phyloP scores from a whole-genome alignment of 1,284 basidiomycete species.

The Tranzscheliella williamsii region DNA sequence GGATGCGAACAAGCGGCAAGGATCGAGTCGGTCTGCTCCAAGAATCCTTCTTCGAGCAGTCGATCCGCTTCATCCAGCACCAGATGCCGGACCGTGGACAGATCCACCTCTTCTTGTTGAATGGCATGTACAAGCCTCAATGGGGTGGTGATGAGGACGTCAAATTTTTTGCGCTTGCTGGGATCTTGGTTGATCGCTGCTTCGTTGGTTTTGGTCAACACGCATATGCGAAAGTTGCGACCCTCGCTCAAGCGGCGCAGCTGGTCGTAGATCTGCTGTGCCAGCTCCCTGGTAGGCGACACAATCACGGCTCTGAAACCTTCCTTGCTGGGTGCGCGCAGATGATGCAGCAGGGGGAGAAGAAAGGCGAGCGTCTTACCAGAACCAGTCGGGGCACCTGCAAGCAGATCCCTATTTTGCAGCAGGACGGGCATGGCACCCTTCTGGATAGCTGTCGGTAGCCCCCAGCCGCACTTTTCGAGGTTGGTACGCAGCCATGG shows the following conservation, averaged over 20 bases:
- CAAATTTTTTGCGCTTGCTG: constrained; percentile 39
- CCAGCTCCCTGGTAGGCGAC: constrained; percentile 56
- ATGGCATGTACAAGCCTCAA: constrained; percentile 56
- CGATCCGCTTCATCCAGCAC: constrained; percentile 59
- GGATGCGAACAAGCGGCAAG: constrained; percentile 77
- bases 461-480: constrained; percentile 37
- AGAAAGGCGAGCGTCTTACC: constrained; percentile 59
- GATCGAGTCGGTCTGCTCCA: constrained; percentile 85
- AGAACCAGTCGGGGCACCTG: constrained; percentile 56
- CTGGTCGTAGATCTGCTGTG: constrained; percentile 57
- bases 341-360: constrained; percentile 50
- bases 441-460: constrained; percentile 61
- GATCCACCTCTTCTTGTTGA: constrained; percentile 49
- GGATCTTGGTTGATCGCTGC: constrained; percentile 18
- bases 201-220: constrained; percentile 46
- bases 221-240: constrained; percentile 42
- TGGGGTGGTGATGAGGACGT: constrained; percentile 57
- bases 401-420: constrained; percentile 50
- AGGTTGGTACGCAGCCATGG: constrained; percentile 46
- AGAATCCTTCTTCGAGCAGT: constrained; percentile 83
- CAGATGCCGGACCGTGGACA: constrained; percentile 44
- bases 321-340: constrained; percentile 29
- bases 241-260: constrained; percentile 35
- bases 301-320: constrained; percentile 55
- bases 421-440: constrained; percentile 61